Base-by-base conservation (phyloP, 108 stramenopile species). In the Cyclotella kingstonii region DNA sequence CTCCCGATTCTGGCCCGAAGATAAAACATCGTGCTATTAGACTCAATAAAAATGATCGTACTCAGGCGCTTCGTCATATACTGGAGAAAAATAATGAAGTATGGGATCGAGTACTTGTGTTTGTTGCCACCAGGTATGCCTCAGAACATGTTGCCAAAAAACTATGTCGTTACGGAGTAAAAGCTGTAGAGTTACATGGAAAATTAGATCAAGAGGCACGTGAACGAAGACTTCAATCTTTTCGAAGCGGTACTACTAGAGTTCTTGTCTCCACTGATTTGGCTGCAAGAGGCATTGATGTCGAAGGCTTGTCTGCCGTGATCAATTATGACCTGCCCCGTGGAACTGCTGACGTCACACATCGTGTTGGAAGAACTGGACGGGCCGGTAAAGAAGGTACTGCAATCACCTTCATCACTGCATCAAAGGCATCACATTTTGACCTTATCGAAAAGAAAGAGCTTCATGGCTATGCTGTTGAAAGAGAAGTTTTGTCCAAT, bases 261-360 rank as follows among this genome's bases (percentile, higher is more conserved):
- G 96, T 96, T 2, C 64, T 99, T 25, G 54, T 98, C 15, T 89
- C 96, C 7, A 99, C 98, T 5, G 98, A 99, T 65, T 86, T 99
- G 8, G 95, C 97, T 7, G 90, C 93, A 39, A 77, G 98, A 31
- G 98, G 98, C 8, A 79, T 99, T 52, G 98, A 99, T 55, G 92
- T 99, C 54, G 64, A 66, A 9, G 88, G 86, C 3, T 76, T 97
- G 18, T 80, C 90, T 15, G 87, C 79, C 1, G 94, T 98, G 27
- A 73, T 97, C 22, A 90, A 96, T 63, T 84, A 91, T 52, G 93
- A 97, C 53, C 79, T 96, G 12, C 96, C 98, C 18, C 68, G 81
- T n/a, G 86, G 85, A 30, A 68, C 87, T 10, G 81, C 80, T 14
- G 97, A 97, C 60, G 89, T 90, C 48, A 92, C 94, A 2, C 98